These are phyloP conservation scores for Nothophoma quercina DNA, from an alignment of 2,329 filamentous ascomycete species.

Conservation along the genomic window DNA sequence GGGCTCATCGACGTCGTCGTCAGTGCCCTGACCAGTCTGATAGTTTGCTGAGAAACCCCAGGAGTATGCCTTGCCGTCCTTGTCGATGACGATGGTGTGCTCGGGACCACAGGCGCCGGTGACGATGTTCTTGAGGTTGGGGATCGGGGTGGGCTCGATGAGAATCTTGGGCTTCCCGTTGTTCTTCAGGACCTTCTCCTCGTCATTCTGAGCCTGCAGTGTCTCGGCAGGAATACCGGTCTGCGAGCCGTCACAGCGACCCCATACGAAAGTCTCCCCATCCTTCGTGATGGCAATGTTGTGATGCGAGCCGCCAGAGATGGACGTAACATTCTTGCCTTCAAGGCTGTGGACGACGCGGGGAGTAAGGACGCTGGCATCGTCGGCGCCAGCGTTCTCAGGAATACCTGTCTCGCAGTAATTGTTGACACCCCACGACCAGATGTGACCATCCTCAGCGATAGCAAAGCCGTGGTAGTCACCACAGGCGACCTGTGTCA, in stretches of 20 bases:
- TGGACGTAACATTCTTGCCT: slow-evolving; percentile 68
- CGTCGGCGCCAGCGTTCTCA: slow-evolving; percentile 69
- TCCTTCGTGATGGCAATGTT: slow-evolving; percentile 65
- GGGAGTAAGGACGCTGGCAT: slow-evolving; percentile 72
- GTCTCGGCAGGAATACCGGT: slow-evolving; percentile 51
- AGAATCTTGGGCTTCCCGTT: slow-evolving; percentile 74
- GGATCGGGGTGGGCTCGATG: slow-evolving; percentile 68
- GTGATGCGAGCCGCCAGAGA: slow-evolving; percentile 80
- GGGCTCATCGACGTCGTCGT: slow-evolving; percentile 80
- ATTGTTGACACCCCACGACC: slow-evolving; percentile 86
- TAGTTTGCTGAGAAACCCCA: slow-evolving; percentile 86
- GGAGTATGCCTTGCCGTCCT: slow-evolving; percentile 73
- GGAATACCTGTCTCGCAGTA: slow-evolving; percentile 79
- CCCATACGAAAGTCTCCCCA: slow-evolving; percentile 67
- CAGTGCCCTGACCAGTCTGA: slow-evolving; percentile 78
- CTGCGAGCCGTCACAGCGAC: slow-evolving; percentile 66
- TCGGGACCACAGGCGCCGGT: slow-evolving; percentile 72
- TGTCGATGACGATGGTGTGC: slow-evolving; percentile 74
- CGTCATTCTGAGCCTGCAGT: slow-evolving; percentile 50
- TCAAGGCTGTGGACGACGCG: slow-evolving; percentile 71
- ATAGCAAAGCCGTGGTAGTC: slow-evolving; percentile 84
- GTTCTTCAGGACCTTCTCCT: slow-evolving; percentile 57
- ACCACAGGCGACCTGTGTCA: slow-evolving; percentile 71
- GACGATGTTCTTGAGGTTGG: slow-evolving; percentile 64
- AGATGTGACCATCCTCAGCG: slow-evolving; percentile 72